phyloP scores from a whole-genome alignment of 73 alveolate species.

The Uronychia setigera region DNA sequence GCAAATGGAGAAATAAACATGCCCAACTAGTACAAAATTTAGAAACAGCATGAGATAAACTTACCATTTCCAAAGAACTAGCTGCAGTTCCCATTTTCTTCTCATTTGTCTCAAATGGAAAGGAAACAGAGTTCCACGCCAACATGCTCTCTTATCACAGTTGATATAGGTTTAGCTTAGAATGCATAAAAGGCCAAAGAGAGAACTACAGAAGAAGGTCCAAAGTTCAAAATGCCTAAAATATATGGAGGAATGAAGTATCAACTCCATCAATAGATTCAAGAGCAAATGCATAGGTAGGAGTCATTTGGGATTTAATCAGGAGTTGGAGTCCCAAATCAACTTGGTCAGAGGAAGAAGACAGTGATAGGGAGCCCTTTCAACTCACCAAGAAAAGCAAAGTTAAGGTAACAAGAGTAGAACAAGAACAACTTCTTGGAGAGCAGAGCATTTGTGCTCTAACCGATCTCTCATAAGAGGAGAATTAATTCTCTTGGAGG shows the following conservation, averaged over 20 bases:
- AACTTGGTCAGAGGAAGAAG: no score
- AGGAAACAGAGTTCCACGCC: not conserved
- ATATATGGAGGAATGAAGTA: not conserved
- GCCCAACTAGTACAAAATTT: no score
- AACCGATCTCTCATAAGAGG: not conserved
- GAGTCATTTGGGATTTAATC: not conserved
- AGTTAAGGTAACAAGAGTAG: not conserved
- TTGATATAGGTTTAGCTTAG: not conserved
- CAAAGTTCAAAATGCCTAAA: not conserved
- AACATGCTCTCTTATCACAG: not conserved
- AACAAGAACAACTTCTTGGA: not conserved
- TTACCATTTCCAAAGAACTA: not conserved
- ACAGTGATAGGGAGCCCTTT: not conserved
- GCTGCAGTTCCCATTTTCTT: not conserved
- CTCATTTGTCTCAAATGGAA: not conserved
- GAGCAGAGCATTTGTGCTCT: slow-evolving; percentile 2
- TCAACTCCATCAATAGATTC: not conserved
- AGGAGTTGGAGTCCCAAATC: no score
- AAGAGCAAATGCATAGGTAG: not conserved
- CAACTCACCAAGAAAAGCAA: not conserved
- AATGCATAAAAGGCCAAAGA: no score
- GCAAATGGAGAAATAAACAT: no score
- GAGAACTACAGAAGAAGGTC: no score
- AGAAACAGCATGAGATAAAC: no score
- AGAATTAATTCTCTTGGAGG: not conserved